Percentiles rank a stretch among this genome's conserved stretches.
These are phyloP conservation scores for Zoysia pacifica DNA, from an alignment of 176 grass and related monocot genomes.

Conservation along the genomic window DNA sequence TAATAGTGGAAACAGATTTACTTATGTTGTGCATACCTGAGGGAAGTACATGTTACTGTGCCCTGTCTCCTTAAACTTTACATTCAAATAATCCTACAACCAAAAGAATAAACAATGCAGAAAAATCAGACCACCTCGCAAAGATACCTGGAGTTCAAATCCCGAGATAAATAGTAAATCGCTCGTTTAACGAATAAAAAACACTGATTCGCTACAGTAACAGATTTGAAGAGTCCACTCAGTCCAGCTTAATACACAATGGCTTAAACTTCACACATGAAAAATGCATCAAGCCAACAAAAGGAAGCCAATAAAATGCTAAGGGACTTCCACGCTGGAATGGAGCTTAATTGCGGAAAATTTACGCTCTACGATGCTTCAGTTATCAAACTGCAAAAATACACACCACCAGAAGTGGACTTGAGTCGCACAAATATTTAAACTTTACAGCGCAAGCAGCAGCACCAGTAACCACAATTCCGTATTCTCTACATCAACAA, in stretches of 20 bases:
- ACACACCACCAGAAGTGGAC: background rate
- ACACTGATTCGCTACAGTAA: background rate
- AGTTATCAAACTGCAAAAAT: background rate
- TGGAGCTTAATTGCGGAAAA: background rate
- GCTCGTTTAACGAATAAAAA: background rate
- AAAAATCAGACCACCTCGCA: slow-evolving; percentile 21
- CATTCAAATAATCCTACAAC: slow-evolving; percentile 88
- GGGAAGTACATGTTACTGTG: slow-evolving; percentile 99
- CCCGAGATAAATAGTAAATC: background rate
- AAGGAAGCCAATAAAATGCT: background rate
- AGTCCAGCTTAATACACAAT: background rate
- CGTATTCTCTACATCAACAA: background rate
- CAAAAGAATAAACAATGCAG: background rate
- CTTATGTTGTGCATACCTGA: slow-evolving; percentile 50
- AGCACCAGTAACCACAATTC: background rate
- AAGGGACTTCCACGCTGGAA: background rate
- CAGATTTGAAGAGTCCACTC: background rate
- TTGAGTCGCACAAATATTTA: background rate
- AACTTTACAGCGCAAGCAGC: background rate
- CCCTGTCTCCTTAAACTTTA: slow-evolving; percentile 96
- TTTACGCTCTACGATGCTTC: background rate
- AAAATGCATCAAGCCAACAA: background rate
- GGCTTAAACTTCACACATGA: background rate
- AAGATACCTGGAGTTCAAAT: background rate
- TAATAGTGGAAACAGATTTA: background rate